Evolutionary conservation across 2,329 filamentous ascomycete genomes (phyloP).

Genomic region (Verticillium albo-atrum): DNA sequence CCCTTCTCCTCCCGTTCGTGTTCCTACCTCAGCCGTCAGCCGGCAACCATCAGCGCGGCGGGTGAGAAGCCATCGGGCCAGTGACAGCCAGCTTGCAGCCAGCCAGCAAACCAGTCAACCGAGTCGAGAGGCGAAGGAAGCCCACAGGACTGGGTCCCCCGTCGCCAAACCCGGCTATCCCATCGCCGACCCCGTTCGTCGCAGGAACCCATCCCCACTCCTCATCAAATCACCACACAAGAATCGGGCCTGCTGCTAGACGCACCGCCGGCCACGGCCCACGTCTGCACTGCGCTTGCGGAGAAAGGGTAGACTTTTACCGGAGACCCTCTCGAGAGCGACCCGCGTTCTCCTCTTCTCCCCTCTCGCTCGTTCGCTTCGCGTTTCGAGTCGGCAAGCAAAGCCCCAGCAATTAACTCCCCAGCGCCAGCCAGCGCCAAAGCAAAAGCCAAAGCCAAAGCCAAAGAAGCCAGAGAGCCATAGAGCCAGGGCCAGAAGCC

Average conservation of each 20-base stretch:
- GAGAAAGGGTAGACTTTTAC: not conserved
- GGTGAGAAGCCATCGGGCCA: not conserved
- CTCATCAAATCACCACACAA: not conserved
- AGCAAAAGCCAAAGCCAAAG: too few species aligned
- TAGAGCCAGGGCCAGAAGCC: too few species aligned
- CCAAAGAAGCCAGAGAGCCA: too few species aligned
- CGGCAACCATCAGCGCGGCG: too few species aligned
- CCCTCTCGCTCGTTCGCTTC: not conserved
- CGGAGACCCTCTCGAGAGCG: not conserved
- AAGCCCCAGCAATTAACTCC: not conserved
- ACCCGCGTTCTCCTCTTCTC: not conserved
- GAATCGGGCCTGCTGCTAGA: not conserved
- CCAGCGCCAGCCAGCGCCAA: not conserved
- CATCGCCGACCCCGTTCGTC: not conserved
- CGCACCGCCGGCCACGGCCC: not conserved
- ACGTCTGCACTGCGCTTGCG: not conserved
- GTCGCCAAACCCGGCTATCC: not conserved
- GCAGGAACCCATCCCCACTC: not conserved
- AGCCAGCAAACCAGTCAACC: not conserved
- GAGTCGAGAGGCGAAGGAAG: not conserved
- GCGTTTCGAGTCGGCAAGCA: not conserved
- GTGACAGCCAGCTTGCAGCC: not conserved
- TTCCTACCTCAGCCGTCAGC: not conserved
- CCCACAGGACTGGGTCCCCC: not conserved
- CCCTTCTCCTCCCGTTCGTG: slow-evolving; percentile 1